These are phyloP conservation scores for Ogataea trehaloabstinens DNA, from an alignment of 805 yeast species.

Conservation along the genomic window DNA sequence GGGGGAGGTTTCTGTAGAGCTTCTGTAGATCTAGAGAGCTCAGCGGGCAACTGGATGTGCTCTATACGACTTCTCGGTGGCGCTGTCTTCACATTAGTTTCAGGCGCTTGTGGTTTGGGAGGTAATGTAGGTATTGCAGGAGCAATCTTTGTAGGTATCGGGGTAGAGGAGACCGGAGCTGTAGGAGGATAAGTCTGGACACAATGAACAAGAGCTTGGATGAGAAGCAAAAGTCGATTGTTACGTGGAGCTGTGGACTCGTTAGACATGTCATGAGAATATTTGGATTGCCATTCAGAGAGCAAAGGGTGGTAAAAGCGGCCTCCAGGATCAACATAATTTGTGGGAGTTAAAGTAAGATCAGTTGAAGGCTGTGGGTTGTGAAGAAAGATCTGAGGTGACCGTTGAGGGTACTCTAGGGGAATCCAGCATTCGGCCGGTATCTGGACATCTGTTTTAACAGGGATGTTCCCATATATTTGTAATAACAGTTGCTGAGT, in stretches of 20 bases:
- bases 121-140: constrained; percentile 4
- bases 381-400: constrained; percentile 63
- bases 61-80: constrained; percentile 6
- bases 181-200: constrained; percentile 18
- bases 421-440: constrained; percentile 82
- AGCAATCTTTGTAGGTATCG: constrained; percentile 3
- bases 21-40: constrained; percentile 1
- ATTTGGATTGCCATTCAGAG: constrained; percentile 47
- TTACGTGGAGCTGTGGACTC: constrained; percentile 24
- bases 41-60: constrained; percentile 10
- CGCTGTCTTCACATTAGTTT: constrained; percentile 1
- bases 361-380: constrained; percentile 23
- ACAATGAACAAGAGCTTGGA: constrained; percentile 18
- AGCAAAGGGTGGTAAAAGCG: constrained; percentile 65
- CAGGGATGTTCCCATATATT: constrained; percentile 57
- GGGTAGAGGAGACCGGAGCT: constrained; percentile 5
- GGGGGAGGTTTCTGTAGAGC: constrained; percentile 18
- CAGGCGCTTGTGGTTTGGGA: constrained; percentile 6
- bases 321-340: constrained; percentile 70
- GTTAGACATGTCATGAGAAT: constrained; percentile 22
- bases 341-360: constrained; percentile 53
- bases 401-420: constrained; percentile 58
- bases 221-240: constrained; percentile 27
- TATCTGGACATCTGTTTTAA: constrained; percentile 33
- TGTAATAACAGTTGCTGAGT: constrained; percentile 56